phyloP scores from a whole-genome alignment of 352 stramenopile species.

The Phytopythium litorale region DNA sequence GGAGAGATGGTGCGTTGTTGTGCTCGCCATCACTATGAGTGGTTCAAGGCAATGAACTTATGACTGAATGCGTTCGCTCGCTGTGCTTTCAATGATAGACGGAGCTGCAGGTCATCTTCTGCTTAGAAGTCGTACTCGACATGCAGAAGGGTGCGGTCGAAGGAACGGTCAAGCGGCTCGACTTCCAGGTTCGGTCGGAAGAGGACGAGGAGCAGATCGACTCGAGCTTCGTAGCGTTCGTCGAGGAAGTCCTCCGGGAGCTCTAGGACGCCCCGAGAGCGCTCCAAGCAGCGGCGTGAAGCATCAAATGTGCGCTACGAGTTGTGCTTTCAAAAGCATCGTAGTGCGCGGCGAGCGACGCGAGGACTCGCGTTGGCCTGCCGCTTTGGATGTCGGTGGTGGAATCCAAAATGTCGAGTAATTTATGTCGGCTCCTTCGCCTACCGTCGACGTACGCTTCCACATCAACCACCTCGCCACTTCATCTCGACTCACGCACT shows the following conservation, averaged over 20 bases:
- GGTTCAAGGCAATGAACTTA: background rate
- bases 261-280: slow-evolving; percentile 28
- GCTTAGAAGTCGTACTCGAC: slow-evolving; percentile 74
- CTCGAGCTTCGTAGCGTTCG: slow-evolving; percentile 81
- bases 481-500: background rate
- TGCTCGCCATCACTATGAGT: background rate
- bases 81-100: slow-evolving; percentile 23
- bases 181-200: slow-evolving; percentile 46
- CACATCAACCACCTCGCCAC: slow-evolving; percentile 6
- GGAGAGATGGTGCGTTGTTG: slow-evolving; percentile 63
- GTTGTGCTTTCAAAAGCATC: background rate
- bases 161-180: slow-evolving; percentile 69
- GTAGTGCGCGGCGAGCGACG: background rate
- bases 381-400: background rate
- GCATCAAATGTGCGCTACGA: background rate
- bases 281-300: background rate
- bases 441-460: background rate
- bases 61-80: background rate
- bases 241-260: slow-evolving; percentile 69
- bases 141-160: slow-evolving; percentile 43
- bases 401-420: slow-evolving; percentile 6
- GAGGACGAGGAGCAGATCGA: slow-evolving; percentile 81
- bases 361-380: background rate
- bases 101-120: slow-evolving; percentile 79
- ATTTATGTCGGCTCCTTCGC: background rate